phyloP scores from a whole-genome alignment of 2,329 filamentous ascomycete genomes.

The Coniosporium tulheliwenetii region DNA sequence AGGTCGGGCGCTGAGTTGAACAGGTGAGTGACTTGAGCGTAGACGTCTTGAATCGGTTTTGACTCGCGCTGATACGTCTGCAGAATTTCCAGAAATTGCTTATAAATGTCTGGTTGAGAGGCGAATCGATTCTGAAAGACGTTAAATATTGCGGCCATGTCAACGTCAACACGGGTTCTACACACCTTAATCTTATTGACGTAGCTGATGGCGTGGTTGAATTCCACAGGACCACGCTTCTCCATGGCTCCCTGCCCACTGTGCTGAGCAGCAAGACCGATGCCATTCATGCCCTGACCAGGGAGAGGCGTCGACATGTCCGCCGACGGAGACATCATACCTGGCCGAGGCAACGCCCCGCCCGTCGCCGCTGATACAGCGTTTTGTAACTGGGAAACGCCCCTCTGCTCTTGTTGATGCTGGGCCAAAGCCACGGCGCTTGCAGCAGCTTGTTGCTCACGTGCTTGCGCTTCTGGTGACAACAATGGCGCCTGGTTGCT shows the following conservation, averaged over 20 bases:
- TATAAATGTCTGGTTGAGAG: slow-evolving; percentile 94
- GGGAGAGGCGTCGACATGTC: slow-evolving; percentile 31
- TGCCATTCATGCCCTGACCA: slow-evolving; percentile 46
- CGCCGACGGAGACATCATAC: slow-evolving; percentile 33
- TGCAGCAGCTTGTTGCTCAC: slow-evolving; percentile 1
- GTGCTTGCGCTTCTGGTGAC: slow-evolving; percentile 9
- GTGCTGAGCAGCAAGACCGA: slow-evolving; percentile 24
- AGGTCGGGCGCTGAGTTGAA: slow-evolving; percentile 91
- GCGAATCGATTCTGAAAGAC: slow-evolving; percentile 74
- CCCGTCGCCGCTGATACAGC: slow-evolving; percentile 44
- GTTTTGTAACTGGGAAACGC: slow-evolving; percentile 49
- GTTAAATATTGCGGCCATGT: slow-evolving; percentile 2
- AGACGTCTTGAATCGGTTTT: slow-evolving; percentile 96
- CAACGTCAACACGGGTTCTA: slow-evolving; percentile 1
- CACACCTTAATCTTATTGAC: slow-evolving; percentile 98
- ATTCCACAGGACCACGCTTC: slow-evolving; percentile 88
- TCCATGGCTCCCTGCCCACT: slow-evolving; percentile 49
- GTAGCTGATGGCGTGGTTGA: slow-evolving; percentile 98
- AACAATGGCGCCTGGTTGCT: not conserved
- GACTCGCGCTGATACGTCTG: slow-evolving; percentile 97
- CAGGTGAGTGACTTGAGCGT: slow-evolving; percentile 85
- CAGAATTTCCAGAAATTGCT: slow-evolving; percentile 94
- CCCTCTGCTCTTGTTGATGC: slow-evolving; percentile 50
- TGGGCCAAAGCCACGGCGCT: slow-evolving; percentile 11
- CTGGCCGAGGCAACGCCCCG: slow-evolving; percentile 26